Evolutionary conservation across 768 basidiomycete genomes (phyloP).

Genomic region (Gautieria morchelliformis): DNA sequence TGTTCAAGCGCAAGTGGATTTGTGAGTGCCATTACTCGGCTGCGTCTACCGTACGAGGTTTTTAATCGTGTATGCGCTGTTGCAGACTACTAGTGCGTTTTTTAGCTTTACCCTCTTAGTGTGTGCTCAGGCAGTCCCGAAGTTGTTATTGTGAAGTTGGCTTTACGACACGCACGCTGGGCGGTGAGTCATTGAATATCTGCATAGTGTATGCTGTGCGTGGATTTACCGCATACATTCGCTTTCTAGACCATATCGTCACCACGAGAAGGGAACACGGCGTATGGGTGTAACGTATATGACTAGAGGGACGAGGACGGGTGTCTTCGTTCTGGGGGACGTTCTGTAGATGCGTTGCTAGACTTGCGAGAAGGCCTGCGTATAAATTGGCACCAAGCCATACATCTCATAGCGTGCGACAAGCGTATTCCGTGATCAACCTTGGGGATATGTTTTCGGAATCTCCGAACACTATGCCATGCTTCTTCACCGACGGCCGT

Average conservation of each 20-base stretch:
- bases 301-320: constrained; percentile 9
- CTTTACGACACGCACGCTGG: constrained; percentile 54
- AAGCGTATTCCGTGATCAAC: no score
- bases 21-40: constrained; percentile 31
- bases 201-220: constrained; percentile 2
- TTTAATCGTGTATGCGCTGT: neutral
- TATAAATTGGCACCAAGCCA: no score
- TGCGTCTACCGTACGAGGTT: neutral
- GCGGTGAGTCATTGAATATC: constrained; percentile 35
- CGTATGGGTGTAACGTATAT: constrained; percentile 41
- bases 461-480: no score
- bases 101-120: neutral
- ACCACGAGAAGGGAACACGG: constrained; percentile 53
- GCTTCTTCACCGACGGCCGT: no score
- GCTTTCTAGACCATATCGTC: constrained; percentile 48
- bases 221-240: neutral
- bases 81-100: constrained; percentile 38
- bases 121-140: constrained; percentile 7
- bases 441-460: no score
- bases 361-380: no score
- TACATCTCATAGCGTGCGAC: no score
- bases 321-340: no score
- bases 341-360: no score
- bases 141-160: constrained; percentile 71
- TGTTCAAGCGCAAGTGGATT: constrained; percentile 69